These are phyloP conservation scores for Chimonanthus praecox DNA, from an alignment of 164 flowering plant genomes.

Conservation along the genomic window DNA sequence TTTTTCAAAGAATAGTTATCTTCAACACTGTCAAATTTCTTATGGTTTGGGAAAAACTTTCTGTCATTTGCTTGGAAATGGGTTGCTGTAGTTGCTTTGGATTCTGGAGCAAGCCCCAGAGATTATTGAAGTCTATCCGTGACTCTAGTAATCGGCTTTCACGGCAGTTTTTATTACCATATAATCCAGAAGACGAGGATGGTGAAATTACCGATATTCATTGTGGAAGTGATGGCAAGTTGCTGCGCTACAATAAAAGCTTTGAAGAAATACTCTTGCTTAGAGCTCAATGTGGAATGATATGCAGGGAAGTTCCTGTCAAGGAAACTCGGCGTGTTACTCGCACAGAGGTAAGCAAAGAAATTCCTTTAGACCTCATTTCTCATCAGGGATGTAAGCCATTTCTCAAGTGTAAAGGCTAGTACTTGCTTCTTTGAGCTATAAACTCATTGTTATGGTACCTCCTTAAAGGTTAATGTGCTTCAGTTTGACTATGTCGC, in stretches of 20 bases:
- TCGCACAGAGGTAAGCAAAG: slow-evolving; percentile 65
- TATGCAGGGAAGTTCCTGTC: slow-evolving; percentile 83
- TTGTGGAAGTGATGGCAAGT: slow-evolving; percentile 4
- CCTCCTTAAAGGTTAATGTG: not conserved
- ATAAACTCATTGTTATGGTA: too few relatives aligned
- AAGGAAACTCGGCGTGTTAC: slow-evolving; percentile 63
- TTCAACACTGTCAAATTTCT: slow-evolving; percentile 6
- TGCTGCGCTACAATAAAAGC: slow-evolving; percentile 25
- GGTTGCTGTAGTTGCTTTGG: slow-evolving; percentile 20
- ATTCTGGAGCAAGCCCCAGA: slow-evolving; percentile 13
- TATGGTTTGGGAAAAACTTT: slow-evolving; percentile 27
- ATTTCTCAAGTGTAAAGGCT: not conserved
- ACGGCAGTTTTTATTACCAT: slow-evolving; percentile 32
- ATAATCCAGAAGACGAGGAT: slow-evolving; percentile 8
- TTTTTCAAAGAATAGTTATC: slow-evolving; percentile 1
- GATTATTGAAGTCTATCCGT: slow-evolving; percentile 9
- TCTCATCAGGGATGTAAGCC: not conserved
- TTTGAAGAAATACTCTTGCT: slow-evolving; percentile 64
- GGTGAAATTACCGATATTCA: slow-evolving; percentile 17
- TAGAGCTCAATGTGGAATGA: slow-evolving; percentile 50
- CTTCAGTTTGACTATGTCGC: not conserved
- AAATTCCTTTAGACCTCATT: not conserved
- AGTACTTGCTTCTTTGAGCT: not conserved
- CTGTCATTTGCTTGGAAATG: slow-evolving; percentile 26
- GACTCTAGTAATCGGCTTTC: slow-evolving; percentile 8